Evolutionary conservation across 306 rosid genomes (phyloP).

Genomic region (Cicer cuneatum): DNA sequence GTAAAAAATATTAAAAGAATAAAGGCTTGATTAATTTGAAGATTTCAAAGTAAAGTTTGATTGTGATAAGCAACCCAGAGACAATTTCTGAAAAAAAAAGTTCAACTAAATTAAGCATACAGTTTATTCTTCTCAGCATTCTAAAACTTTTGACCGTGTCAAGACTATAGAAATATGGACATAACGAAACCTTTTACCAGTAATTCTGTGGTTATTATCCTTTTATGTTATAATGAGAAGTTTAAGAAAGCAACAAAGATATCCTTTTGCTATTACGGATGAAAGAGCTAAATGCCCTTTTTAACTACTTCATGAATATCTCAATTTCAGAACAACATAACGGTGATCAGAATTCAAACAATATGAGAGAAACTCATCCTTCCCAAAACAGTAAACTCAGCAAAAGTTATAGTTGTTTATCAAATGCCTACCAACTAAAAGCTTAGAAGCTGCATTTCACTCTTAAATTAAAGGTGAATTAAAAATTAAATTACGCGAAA

Average conservation of each 20-base stretch:
- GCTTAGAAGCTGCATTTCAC: constrained; percentile 4
- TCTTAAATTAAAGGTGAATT: background rate
- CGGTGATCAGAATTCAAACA: background rate
- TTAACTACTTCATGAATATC: background rate
- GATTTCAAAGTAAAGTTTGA: constrained; percentile 9
- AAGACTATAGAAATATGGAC: background rate
- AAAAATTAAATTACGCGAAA: too few species aligned
- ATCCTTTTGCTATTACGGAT: background rate
- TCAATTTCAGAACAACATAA: constrained; percentile 5
- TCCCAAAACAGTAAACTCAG: background rate
- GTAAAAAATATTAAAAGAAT: background rate
- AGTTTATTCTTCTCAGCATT: constrained; percentile 5
- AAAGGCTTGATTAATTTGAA: constrained; percentile 15
- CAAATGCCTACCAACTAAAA: background rate
- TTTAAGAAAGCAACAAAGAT: constrained; percentile 25
- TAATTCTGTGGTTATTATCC: background rate
- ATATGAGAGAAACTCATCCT: constrained; percentile 2
- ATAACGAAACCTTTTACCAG: background rate
- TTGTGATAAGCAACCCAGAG: constrained; percentile 1
- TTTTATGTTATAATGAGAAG: constrained; percentile 6
- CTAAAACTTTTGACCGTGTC: background rate
- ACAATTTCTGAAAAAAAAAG: background rate
- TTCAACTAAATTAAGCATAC: constrained; percentile 16
- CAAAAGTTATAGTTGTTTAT: background rate
- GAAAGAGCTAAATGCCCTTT: background rate